Base-by-base conservation (phyloP, 2,329 filamentous ascomycete genomes). In the Colletotrichum liriopes region DNA sequence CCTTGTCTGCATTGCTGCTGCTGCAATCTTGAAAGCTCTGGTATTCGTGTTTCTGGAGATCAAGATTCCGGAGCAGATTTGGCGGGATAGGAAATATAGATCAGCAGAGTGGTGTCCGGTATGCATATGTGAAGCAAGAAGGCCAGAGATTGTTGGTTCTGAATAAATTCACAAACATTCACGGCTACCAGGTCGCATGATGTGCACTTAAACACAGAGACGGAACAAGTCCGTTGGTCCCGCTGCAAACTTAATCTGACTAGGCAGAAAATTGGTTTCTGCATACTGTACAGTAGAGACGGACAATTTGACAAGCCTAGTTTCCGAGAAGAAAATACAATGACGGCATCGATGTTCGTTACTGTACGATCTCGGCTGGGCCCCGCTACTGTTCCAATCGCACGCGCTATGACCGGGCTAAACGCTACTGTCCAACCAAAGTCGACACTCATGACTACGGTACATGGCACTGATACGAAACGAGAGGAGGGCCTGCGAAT, bases 341-440 rank as follows among this genome's bases (percentile, higher is more conserved):
- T 59, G 55, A 59, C 55, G 55, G 35, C 55, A 59, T 59, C 55
- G 55, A 59, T 59, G 8, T 59, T 18, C 7, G 55, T 18, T 23
- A 3, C n/a, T 18, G 7, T 20, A 23, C 45, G 45, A 49, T 49
- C 45, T 23, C 2, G 11, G n/a, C 45, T 23, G 20, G 20, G 45
- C 45, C 35, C 55, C 35, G n/a, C 32, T 43, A 26, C 11, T 26
- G 5, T 43, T 39, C 11, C 12, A n/a, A 59, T 59, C 37, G n/a
- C 20, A 23, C 29, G 32, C 18, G 8, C 35, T 16, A 14, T 37
- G 3, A 41, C 35, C 35, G 12, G 20, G 20, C 26, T 20, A 14
- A 41, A 43, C 6, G 29, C 11, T 1, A 8, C 9, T 45, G 18
- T 45, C 18, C 43, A 45, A 20, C 43, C 43, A 45, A 20, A 45